These are phyloP conservation scores for Pseudonectria foliicola DNA, from an alignment of 2,329 filamentous ascomycete genomes.

Conservation along the genomic window DNA sequence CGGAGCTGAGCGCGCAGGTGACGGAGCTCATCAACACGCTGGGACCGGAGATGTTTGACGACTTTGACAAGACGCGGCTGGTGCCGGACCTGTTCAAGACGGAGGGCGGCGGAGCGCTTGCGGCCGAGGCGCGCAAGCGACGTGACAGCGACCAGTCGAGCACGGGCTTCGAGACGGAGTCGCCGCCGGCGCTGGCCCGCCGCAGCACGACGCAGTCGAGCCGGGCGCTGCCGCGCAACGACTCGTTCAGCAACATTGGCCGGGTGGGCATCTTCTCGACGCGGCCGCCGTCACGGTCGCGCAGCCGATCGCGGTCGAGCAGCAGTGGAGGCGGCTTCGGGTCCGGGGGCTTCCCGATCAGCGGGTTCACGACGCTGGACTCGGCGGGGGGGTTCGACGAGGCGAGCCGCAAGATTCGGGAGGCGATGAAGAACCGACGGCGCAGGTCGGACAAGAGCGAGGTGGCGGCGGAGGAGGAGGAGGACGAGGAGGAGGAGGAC, in stretches of 20 bases:
- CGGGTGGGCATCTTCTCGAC: conserved; percentile 86
- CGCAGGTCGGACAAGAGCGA: conserved; percentile 41
- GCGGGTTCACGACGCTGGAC: conserved; percentile 61
- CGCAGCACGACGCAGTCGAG: conserved; percentile 48
- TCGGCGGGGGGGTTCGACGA: conserved; percentile 69
- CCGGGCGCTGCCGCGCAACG: conserved; percentile 66
- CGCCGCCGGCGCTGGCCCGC: conserved; percentile 34
- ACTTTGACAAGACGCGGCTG: conserved; percentile 75
- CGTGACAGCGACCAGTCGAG: conserved; percentile 45
- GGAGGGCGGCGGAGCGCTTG: conserved; percentile 24
- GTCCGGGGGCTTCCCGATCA: conserved; percentile 56
- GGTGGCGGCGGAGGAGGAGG: conserved; percentile 28
- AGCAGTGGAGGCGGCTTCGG: conserved; percentile 58
- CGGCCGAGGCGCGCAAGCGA: conserved; percentile 24
- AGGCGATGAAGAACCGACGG: conserved; percentile 66
- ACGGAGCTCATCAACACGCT: conserved; percentile 91
- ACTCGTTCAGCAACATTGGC: conserved; percentile 87
- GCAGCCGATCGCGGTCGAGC: conserved; percentile 63
- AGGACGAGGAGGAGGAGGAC: conserved; percentile 31
- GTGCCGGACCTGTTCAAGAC: conserved; percentile 47
- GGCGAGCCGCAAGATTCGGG: conserved; percentile 75
- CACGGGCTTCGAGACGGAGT: conserved; percentile 29
- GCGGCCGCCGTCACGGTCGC: conserved; percentile 71
- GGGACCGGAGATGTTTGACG: conserved; percentile 93
- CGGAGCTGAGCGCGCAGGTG: conserved; percentile 70